Percentiles rank a stretch among this genome's conserved stretches.
These are phyloP conservation scores for Uronychia setigera DNA, from an alignment of 73 alveolate species.

Conservation along the genomic window DNA sequence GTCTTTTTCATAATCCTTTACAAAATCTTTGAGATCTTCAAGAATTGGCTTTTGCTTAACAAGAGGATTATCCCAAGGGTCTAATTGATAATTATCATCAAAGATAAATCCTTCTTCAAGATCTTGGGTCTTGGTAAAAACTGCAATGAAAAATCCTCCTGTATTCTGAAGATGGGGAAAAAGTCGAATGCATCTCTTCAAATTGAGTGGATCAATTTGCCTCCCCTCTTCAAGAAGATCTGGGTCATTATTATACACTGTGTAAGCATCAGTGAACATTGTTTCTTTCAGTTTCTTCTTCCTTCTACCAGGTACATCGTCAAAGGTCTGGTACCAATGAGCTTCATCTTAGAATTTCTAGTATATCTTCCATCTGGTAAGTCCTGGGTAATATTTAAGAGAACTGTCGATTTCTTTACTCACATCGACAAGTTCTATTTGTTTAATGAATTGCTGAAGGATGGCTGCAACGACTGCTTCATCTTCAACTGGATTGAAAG, in stretches of 20 bases:
- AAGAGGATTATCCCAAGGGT: slow-evolving; percentile 68
- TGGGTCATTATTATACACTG: slow-evolving; percentile 64
- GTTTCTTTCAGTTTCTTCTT: slow-evolving; percentile 75
- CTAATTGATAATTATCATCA: slow-evolving; percentile 38
- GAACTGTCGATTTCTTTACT: slow-evolving; percentile 61
- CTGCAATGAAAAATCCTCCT: slow-evolving; percentile 85
- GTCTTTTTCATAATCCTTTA: slow-evolving; percentile 71
- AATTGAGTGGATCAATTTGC: slow-evolving; percentile 71
- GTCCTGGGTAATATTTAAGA: slow-evolving; percentile 80
- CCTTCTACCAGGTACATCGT: slow-evolving; percentile 57
- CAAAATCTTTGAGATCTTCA: slow-evolving; percentile 76
- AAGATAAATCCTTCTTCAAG: slow-evolving; percentile 51
- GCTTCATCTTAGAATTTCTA: slow-evolving; percentile 58
- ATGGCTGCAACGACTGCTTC: slow-evolving; percentile 88
- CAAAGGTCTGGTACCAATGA: slow-evolving; percentile 72
- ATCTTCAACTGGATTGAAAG: slow-evolving; percentile 89
- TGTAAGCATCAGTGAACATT: slow-evolving; percentile 79
- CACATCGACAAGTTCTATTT: slow-evolving; percentile 81
- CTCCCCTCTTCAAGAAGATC: slow-evolving; percentile 64
- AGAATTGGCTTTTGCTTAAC: slow-evolving; percentile 72
- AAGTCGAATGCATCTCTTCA: slow-evolving; percentile 78
- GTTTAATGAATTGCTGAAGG: slow-evolving; percentile 65
- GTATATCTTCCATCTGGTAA: slow-evolving; percentile 82
- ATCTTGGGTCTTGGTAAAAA: slow-evolving; percentile 69
- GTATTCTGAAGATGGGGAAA: slow-evolving; percentile 78